These are phyloP conservation scores for Crithidia mellificae DNA, from an alignment of 208 protist genomes.

Conservation along the genomic window DNA sequence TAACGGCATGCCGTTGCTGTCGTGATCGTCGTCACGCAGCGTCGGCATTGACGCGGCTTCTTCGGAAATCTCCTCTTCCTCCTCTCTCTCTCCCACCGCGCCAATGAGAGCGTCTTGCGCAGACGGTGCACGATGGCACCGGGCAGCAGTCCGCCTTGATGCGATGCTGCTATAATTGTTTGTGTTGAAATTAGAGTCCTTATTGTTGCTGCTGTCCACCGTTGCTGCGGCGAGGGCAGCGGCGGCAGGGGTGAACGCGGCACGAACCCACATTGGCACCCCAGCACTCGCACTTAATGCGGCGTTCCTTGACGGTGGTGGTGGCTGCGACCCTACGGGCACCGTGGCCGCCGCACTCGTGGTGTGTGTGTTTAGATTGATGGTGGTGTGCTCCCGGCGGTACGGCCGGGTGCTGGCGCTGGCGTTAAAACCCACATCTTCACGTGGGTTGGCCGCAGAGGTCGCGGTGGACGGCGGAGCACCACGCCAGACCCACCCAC, in stretches of 20 bases:
- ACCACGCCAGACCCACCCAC: constrained; percentile 11
- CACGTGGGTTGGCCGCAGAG: background rate
- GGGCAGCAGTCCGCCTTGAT: no score
- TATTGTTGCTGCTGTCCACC: constrained; percentile 1
- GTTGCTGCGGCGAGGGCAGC: background rate
- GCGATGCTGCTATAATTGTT: background rate
- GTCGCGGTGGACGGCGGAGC: background rate
- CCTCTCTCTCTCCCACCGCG: no score
- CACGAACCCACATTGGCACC: constrained; percentile 24
- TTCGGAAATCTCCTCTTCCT: background rate
- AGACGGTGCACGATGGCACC: no score
- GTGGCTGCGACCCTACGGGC: background rate
- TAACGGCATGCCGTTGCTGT: background rate
- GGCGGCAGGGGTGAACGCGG: constrained; percentile 21
- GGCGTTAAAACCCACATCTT: background rate
- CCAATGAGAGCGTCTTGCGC: no score
- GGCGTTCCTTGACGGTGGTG: background rate
- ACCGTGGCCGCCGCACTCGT: background rate
- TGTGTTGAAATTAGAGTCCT: background rate
- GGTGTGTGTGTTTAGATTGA: no score
- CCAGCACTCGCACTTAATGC: background rate
- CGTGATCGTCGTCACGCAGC: background rate
- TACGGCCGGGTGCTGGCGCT: background rate
- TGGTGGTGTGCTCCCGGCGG: background rate
- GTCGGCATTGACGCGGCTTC: background rate